Evolutionary conservation across 202 grass and related monocot genomes (phyloP), one percentile per base, ranked within the genome.

Genomic region (Setaria italica): DNA sequence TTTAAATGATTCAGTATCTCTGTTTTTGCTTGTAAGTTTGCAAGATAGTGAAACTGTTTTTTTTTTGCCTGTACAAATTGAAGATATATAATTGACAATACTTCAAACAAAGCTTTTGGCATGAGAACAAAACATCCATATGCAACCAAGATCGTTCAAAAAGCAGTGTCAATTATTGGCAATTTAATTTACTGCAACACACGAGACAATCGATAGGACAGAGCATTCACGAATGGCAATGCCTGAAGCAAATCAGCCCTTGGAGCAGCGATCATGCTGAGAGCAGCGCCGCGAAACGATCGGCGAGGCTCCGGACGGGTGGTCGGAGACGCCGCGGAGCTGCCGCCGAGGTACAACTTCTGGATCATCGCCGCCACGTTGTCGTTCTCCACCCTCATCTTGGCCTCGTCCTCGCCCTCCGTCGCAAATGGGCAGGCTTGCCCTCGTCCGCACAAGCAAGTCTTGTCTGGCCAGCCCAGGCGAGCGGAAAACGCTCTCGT

Each of bases 261-360:
- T 25, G 25, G 25, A 25, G 25, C 25, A 25, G 25, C 25, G 25
- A 25, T 25, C 25, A 25, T 25, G 62, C 1, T 29, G 85, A 81
- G 64, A 92, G 93, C 62, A 92, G 19, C 2, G 78, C 49, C 0
- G 68, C 86, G 42, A 92, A 59, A 8, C 86, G 77, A 1, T 92
- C 84, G 6, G 88, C 93, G 33, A 98, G 76, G 45, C 82, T 92
- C 49, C 43, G 86, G 5, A 94, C 81, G 11, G 11, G 95, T 96
- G 30, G 82, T 90, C 0, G 90, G 93, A 4, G 91, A 99, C 3
- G 91, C 93, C 0, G 93, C 87, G 6, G 82, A 45, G 2, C 68
- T 71, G 3, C 96, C 93, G 8, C 93, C 93, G 43, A 99, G 82
- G 82, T 88, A 94, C 93, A 93, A 99, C 63, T 86, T 91, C 86